Conservation (phyloP, 495 filamentous ascomycete genomes). For the Hypoxylon subgilvum region DNA sequence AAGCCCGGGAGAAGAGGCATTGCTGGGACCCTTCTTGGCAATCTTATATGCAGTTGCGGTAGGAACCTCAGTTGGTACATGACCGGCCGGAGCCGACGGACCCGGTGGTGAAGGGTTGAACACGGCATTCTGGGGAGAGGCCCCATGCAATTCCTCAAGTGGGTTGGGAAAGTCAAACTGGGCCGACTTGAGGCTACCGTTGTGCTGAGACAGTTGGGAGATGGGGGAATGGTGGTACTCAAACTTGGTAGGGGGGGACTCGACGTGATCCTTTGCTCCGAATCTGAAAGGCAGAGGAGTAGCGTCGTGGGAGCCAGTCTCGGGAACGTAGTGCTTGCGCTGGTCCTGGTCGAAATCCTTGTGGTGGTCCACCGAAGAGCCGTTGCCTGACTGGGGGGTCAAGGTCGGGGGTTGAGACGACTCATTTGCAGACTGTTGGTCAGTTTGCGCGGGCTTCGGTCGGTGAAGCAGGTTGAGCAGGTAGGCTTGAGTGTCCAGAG, state of each 20-base stretch:
- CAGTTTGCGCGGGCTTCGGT: conserved; percentile 60
- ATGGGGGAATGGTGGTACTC: conserved; percentile 46
- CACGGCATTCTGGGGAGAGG: conserved; percentile 46
- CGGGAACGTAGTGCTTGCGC: conserved; percentile 25
- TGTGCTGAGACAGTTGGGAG: conserved; percentile 49
- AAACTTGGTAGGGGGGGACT: conserved; percentile 45
- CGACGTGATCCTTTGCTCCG: conserved; percentile 40
- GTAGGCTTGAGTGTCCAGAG: conserved; percentile 57
- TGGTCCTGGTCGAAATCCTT: conserved; percentile 29
- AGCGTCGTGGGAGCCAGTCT: conserved; percentile 24
- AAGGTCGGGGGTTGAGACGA: conserved; percentile 47
- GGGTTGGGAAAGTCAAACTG: conserved; percentile 41
- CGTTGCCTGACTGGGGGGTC: conserved; percentile 47
- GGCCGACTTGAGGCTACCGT: conserved; percentile 31
- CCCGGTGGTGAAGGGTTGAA: conserved; percentile 53
- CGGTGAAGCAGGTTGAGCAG: conserved; percentile 59
- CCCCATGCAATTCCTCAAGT: conserved; percentile 41
- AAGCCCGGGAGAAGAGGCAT: conserved; percentile 37
- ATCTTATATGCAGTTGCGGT: conserved; percentile 43
- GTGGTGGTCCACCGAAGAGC: conserved; percentile 33
- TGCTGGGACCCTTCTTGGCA: conserved; percentile 47
- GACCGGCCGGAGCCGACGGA: conserved; percentile 29
- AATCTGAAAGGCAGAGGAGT: conserved; percentile 45
- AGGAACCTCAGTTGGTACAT: conserved; percentile 36
- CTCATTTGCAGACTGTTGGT: conserved; percentile 48